Conservation (phyloP, 2,329 filamentous ascomycete genomes). For the Colletotrichum brevisporum region DNA sequence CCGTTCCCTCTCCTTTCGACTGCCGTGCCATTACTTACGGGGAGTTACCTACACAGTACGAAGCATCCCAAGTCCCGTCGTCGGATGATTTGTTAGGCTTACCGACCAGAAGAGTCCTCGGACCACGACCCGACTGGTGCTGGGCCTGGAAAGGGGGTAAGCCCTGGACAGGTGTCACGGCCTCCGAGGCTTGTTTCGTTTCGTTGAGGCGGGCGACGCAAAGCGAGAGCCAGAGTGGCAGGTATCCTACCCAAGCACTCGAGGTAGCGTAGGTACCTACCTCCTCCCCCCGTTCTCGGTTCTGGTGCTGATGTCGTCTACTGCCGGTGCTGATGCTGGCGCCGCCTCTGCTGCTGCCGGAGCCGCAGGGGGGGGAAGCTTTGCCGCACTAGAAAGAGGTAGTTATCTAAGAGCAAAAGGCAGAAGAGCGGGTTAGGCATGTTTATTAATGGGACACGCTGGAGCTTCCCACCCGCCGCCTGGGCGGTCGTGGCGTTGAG, state of each 20-base stretch:
- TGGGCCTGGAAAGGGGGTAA: constrained; percentile 24
- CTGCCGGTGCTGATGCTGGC: not conserved
- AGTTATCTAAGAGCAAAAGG: constrained; percentile 12
- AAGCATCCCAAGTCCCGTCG: constrained; percentile 1
- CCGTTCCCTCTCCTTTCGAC: too few species aligned
- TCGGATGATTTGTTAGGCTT: constrained; percentile 36
- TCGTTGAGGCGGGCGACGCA: constrained; percentile 40
- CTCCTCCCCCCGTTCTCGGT: too few species aligned
- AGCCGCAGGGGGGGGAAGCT: constrained; percentile 18
- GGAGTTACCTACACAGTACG: not conserved
- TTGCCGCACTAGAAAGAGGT: constrained; percentile 24
- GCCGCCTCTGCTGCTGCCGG: not conserved
- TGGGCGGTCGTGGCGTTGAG: constrained; percentile 35
- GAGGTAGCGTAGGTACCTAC: too few species aligned
- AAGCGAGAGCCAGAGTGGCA: constrained; percentile 33
- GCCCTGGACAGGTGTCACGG: constrained; percentile 40
- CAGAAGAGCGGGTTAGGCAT: not conserved
- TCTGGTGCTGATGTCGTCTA: not conserved
- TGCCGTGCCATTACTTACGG: too few species aligned
- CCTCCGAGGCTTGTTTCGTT: constrained; percentile 41
- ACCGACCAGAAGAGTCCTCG: constrained; percentile 5
- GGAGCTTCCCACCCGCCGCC: constrained; percentile 7
- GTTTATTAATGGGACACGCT: constrained; percentile 32
- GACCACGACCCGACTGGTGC: constrained; percentile 30
- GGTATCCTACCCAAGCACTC: too few species aligned